A percentile compares a stretch with the other conserved stretches of the same genome.
These are phyloP conservation scores for Phytopythium cucurbitacearum DNA, from an alignment of 352 stramenopile species.

Conservation along the genomic window DNA sequence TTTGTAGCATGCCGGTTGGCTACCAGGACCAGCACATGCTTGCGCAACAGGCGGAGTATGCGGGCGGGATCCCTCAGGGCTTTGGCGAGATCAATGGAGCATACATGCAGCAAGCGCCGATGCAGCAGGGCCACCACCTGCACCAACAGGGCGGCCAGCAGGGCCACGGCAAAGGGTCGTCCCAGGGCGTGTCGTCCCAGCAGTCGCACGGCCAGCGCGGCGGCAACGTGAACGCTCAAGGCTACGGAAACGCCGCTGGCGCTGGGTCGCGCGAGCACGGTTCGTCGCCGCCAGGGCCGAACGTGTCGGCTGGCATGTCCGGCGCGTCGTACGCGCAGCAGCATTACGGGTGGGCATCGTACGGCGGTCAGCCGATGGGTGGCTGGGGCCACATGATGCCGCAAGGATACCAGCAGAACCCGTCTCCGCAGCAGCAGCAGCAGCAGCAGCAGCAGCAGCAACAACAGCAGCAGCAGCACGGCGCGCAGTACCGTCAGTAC, in stretches of 20 bases:
- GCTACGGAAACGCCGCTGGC: slow-evolving; percentile 40
- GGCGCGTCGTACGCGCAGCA: slow-evolving; percentile 50
- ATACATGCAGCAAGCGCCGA: slow-evolving; percentile 63
- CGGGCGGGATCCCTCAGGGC: slow-evolving; percentile 61
- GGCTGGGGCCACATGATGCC: slow-evolving; percentile 83
- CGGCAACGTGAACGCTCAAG: slow-evolving; percentile 40
- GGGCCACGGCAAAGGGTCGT: slow-evolving; percentile 57
- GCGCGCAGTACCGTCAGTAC: slow-evolving; percentile 68
- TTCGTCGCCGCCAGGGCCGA: slow-evolving; percentile 64
- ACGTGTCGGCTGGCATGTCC: slow-evolving; percentile 54
- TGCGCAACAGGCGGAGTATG: slow-evolving; percentile 78
- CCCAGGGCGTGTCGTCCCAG: slow-evolving; percentile 21
- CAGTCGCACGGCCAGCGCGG: slow-evolving; percentile 55
- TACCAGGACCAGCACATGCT: slow-evolving; percentile 86
- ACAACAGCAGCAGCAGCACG: slow-evolving; percentile 56
- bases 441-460: slow-evolving; percentile 56
- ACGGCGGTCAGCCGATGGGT: slow-evolving; percentile 67
- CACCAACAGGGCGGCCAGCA: slow-evolving; percentile 56
- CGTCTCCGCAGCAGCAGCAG: slow-evolving; percentile 49
- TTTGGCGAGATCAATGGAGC: slow-evolving; percentile 81
- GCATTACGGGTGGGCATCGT: slow-evolving; percentile 82
- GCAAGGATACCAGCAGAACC: slow-evolving; percentile 76
- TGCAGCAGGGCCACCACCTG: slow-evolving; percentile 45
- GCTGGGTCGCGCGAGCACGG: slow-evolving; percentile 49
- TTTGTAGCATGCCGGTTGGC: slow-evolving; percentile 48